phyloP scores from a whole-genome alignment of 495 filamentous ascomycete species.

The Penicillium chermesinum region DNA sequence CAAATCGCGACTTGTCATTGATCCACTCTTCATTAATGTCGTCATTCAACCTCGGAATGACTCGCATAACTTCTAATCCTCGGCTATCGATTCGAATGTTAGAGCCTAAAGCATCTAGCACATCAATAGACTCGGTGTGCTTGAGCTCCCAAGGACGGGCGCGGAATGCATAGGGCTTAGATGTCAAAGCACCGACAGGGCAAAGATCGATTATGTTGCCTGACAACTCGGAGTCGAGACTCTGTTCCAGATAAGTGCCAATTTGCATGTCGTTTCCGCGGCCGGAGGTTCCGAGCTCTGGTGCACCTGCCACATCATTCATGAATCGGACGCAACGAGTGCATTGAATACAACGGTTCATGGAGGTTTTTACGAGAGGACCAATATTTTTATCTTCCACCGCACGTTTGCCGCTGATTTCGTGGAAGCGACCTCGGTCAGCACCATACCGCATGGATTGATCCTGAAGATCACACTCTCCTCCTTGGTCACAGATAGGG shows the following conservation, averaged over 20 bases:
- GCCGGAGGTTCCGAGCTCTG: constrained; percentile 88
- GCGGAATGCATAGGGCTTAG: constrained; percentile 96
- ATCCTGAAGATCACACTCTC: constrained; percentile 97
- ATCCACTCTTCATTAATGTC: constrained; percentile 99
- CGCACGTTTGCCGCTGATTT: constrained; percentile 87
- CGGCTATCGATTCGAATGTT: constrained; percentile 89
- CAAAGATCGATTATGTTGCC: constrained; percentile 98
- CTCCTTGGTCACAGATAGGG: constrained; percentile 96
- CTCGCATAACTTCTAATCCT: constrained; percentile 94
- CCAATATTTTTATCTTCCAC: constrained; percentile 99
- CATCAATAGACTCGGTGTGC: constrained; percentile 89
- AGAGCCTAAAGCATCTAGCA: constrained; percentile 86
- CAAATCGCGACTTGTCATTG: constrained; percentile 95
- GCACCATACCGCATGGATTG: constrained; percentile 98
- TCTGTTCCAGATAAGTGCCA: constrained; percentile 91
- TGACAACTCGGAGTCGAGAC: constrained; percentile 87
- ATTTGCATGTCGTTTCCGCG: constrained; percentile 97
- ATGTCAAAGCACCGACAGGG: constrained; percentile 92
- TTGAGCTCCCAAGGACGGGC: constrained; percentile 95
- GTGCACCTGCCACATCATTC: constrained; percentile 93
- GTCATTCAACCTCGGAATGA: constrained; percentile 88
- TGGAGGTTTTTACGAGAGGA: constrained; percentile 98
- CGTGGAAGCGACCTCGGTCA: constrained; percentile 94
- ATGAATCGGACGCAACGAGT: constrained; percentile 96
- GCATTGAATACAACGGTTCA: constrained; percentile 99